phyloP scores from a whole-genome alignment of 1,139 yeast species.

The Diutina neorugosa region DNA sequence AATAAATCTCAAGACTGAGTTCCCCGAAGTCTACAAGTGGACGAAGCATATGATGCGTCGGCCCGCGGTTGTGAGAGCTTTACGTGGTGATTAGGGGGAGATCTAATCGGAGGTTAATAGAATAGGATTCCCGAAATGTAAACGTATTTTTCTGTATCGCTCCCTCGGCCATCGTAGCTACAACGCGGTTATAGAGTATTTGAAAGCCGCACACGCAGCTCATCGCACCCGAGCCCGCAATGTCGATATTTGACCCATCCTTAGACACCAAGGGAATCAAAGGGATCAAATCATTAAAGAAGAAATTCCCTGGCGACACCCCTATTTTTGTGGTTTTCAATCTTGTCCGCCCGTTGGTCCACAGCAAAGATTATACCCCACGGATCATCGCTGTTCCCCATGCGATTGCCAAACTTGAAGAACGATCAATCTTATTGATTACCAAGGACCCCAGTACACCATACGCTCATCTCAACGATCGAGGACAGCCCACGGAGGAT shows the following conservation, averaged over 20 bases:
- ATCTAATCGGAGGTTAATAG: neutral
- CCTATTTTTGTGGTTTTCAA: slow-evolving; percentile 43
- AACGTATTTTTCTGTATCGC: neutral
- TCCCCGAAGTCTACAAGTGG: slow-evolving; percentile 96
- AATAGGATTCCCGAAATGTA: neutral
- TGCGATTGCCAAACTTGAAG: slow-evolving; percentile 33
- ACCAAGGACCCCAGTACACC: slow-evolving; percentile 58
- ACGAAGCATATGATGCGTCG: slow-evolving; percentile 86
- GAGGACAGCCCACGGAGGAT: slow-evolving; percentile 45
- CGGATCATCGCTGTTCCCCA: slow-evolving; percentile 52
- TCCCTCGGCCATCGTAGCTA: neutral
- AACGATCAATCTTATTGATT: slow-evolving; percentile 41
- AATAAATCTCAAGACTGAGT: slow-evolving; percentile 73
- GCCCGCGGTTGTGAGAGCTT: slow-evolving; percentile 71
- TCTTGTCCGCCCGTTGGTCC: slow-evolving; percentile 35
- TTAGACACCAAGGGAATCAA: neutral
- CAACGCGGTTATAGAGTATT: neutral
- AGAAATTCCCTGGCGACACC: slow-evolving; percentile 9
- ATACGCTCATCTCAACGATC: slow-evolving; percentile 35
- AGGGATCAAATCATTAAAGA: neutral
- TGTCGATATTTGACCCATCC: neutral
- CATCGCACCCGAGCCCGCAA: neutral
- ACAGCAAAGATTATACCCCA: slow-evolving; percentile 46
- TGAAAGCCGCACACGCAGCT: neutral
- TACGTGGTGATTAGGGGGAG: slow-evolving; percentile 42